Evolutionary conservation across 176 grass and related monocot genomes (phyloP), one percentile per base, ranked within the genome.

Genomic region (Tuctoria greenei): DNA sequence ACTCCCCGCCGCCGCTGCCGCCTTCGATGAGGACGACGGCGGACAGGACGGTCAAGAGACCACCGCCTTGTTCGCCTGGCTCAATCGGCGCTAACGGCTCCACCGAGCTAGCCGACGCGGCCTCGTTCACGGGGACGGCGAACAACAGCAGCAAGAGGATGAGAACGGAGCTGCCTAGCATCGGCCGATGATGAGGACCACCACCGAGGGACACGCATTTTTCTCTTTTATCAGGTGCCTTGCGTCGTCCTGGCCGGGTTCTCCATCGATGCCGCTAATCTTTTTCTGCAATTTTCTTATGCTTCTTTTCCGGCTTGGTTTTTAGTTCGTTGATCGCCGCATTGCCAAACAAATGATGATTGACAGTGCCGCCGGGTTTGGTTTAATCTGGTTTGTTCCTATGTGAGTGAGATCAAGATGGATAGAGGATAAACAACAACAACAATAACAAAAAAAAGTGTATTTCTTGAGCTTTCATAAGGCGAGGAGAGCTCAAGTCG

Each of bases 311-410:
- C 7, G 18, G 34, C 6, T 66, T 61, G 25, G 25, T 71, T 78
- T 74, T 73, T 61, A 46, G 51, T 74, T 79, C 20, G 69, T 76
- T 76, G 78, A 76, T 83, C 68, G 62, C 8, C 16, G 67, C 74
- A 36, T 42, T 25, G 80, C 54, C 62, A 67, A 78, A 83, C 9
- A 79, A 68, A 2, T 59, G 68, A 80, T 79, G 44, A 73, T 73
- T 78, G 79, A 67, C 85, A 51, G 50, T 66, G 73, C 73, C n/a
- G 24, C 42, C 1, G 50, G 52, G 58, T 43, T 42, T 58, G 67
- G 73, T 34, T 82, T 58, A 41, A 60, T 42, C 66, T 77, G 73
- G 73, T 58, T 82, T 72, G 73, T 36, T 78, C 79, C 58, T 2
- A 44, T 64, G 66, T 67, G 79, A 65, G 40, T 52, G 57, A 81